These are phyloP conservation scores for Lycium ferocissimum DNA, from an alignment of 257 asterid species.

Conservation along the genomic window DNA sequence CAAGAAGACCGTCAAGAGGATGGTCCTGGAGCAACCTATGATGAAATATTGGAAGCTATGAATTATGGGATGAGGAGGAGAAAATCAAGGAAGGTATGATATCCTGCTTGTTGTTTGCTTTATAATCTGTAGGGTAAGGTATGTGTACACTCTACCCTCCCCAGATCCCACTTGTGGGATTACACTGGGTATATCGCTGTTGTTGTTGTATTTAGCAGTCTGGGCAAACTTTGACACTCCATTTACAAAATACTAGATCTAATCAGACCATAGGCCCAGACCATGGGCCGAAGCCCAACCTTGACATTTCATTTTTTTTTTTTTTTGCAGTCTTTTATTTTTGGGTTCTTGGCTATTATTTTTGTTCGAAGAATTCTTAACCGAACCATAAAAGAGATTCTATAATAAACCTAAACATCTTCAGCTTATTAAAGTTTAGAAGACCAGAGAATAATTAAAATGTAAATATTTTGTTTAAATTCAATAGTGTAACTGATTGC, in stretches of 20 bases:
- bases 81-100: slow-evolving; percentile 71
- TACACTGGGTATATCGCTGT: too few species aligned
- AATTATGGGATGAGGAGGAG: slow-evolving; percentile 61
- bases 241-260: background rate
- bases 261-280: slow-evolving; percentile 7
- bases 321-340: background rate
- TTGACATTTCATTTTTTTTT: background rate
- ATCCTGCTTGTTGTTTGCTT: slow-evolving; percentile 9
- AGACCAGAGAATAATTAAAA: background rate
- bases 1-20: slow-evolving; percentile 53
- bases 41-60: slow-evolving; percentile 81
- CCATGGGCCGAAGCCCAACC: background rate
- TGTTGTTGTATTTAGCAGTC: background rate
- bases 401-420: background rate
- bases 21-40: slow-evolving; percentile 57
- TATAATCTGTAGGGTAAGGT: background rate
- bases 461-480: background rate
- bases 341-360: slow-evolving; percentile 6
- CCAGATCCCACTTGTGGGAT: too few species aligned
- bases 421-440: background rate
- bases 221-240: background rate
- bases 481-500: background rate
- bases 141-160: too few species aligned
- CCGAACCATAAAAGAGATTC: background rate
- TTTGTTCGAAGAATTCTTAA: background rate